These are phyloP conservation scores for Lupinus albus DNA, from an alignment of 306 rosid species.

Conservation along the genomic window DNA sequence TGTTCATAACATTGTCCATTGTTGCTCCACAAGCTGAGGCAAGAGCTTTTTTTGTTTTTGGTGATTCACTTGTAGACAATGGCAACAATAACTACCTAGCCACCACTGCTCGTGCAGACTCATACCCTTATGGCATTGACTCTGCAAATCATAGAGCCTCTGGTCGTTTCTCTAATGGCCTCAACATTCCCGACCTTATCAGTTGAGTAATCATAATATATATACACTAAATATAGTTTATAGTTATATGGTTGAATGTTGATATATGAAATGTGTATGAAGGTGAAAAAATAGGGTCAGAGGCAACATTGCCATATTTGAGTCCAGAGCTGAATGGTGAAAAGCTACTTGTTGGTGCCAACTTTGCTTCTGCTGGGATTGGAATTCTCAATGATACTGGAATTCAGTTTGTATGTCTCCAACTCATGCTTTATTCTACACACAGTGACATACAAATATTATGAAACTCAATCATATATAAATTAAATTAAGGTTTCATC, in stretches of 20 bases:
- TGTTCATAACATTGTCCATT: background rate
- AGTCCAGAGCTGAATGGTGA: slow-evolving; percentile 64
- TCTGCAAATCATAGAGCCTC: slow-evolving; percentile 39
- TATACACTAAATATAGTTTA: too few species aligned
- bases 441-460: too few species aligned
- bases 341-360: slow-evolving; percentile 67
- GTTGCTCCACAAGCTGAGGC: slow-evolving; percentile 38
- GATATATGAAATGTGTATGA: too few species aligned
- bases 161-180: slow-evolving; percentile 47
- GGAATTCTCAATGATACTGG: slow-evolving; percentile 89
- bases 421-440: too few species aligned
- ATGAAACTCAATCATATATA: too few species aligned
- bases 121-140: slow-evolving; percentile 72
- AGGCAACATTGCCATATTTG: slow-evolving; percentile 71
- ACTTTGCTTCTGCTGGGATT: slow-evolving; percentile 84
- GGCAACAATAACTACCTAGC: slow-evolving; percentile 81
- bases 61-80: slow-evolving; percentile 80
- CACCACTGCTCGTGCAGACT: slow-evolving; percentile 78
- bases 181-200: slow-evolving; percentile 42
- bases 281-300: slow-evolving; percentile 69
- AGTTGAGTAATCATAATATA: too few species aligned
- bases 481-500: too few species aligned
- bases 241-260: too few species aligned
- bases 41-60: slow-evolving; percentile 76
- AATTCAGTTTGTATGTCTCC: slow-evolving; percentile 62